These are phyloP conservation scores for Mucor lusitanicus DNA, from an alignment of 371 early-diverging fungal genomes.

Conservation along the genomic window DNA sequence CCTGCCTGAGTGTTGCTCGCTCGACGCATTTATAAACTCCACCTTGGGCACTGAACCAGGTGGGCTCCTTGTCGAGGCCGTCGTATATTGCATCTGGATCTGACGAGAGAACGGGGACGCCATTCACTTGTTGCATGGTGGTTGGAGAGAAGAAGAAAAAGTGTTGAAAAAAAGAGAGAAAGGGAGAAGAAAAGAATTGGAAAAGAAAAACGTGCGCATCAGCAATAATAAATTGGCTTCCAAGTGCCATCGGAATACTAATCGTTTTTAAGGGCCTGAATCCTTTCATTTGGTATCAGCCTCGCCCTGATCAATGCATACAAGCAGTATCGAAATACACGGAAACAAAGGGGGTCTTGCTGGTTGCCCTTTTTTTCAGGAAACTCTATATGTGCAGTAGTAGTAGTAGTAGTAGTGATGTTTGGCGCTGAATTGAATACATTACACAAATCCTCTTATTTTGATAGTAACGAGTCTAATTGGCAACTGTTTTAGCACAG, in stretches of 20 bases:
- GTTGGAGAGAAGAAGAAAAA: neutral
- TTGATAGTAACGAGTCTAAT: too few species aligned
- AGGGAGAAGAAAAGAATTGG: conserved; percentile 3
- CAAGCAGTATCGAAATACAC: neutral
- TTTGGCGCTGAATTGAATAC: neutral
- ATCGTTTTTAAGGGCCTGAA: neutral
- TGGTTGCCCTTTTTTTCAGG: too few species aligned
- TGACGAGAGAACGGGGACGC: conserved; percentile 43
- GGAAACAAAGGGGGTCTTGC: neutral
- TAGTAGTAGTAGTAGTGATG: too few species aligned
- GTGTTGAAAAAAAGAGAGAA: neutral
- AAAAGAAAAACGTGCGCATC: conserved; percentile 4
- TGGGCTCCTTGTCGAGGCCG: conserved; percentile 47
- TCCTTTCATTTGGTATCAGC: neutral
- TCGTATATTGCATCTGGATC: conserved; percentile 41
- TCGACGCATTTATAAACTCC: conserved; percentile 48
- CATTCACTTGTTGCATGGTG: conserved; percentile 52
- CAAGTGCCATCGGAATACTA: neutral
- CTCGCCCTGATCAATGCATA: conserved; percentile 1
- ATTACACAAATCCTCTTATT: neutral
- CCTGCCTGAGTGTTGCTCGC: conserved; percentile 24
- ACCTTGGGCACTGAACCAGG: conserved; percentile 57
- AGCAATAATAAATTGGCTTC: neutral
- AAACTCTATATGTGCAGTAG: too few species aligned
- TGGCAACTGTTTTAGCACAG: too few species aligned